A percentile compares a stretch with the other conserved stretches of the same genome.
phyloP scores from a whole-genome alignment of 345 rosid genomes.

The Camelina hispida region DNA sequence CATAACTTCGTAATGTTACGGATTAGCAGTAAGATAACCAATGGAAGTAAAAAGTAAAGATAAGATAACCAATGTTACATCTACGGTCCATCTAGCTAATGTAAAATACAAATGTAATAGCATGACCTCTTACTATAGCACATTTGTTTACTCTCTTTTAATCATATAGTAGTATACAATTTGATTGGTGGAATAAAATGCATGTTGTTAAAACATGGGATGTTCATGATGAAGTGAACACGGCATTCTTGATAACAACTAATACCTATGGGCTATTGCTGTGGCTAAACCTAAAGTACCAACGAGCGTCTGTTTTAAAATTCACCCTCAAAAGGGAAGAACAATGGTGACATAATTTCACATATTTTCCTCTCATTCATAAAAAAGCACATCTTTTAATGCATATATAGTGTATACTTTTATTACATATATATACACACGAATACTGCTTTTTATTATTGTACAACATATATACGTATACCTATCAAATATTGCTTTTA shows the following conservation, averaged over 20 bases:
- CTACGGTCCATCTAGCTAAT: background rate
- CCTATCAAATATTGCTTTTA: background rate
- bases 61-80: background rate
- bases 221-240: conserved; percentile 32
- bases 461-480: background rate
- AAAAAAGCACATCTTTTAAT: background rate
- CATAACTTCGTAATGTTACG: too few relatives aligned
- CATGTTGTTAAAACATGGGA: conserved; percentile 33
- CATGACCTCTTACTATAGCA: background rate
- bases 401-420: background rate
- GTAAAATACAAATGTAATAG: background rate
- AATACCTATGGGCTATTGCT: conserved; percentile 14
- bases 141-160: background rate
- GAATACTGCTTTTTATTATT: background rate
- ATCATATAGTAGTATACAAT: background rate
- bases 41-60: background rate
- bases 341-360: conserved; percentile 15
- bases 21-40: background rate
- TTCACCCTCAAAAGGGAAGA: conserved; percentile 1
- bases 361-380: background rate
- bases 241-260: conserved; percentile 36
- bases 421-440: background rate
- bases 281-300: conserved; percentile 23
- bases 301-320: conserved; percentile 14
- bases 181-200: background rate